Percentiles rank a stretch among this genome's conserved stretches.
Evolutionary conservation across 2,329 filamentous ascomycete species (phyloP).

Genomic region (Bipolaris cookei): DNA sequence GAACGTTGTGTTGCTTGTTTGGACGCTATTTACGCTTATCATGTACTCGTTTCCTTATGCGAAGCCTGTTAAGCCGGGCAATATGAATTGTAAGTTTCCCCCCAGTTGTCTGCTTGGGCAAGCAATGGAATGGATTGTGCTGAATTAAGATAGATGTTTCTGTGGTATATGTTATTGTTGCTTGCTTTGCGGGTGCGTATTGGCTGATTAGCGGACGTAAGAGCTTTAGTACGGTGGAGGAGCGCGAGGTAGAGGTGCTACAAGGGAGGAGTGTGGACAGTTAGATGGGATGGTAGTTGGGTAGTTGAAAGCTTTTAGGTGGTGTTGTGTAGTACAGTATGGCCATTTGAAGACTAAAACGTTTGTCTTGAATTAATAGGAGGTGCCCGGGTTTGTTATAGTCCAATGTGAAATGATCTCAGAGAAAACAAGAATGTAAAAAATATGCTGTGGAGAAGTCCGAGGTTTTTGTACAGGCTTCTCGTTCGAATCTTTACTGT

Average conservation of each 20-base stretch:
- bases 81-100: slow-evolving; percentile 38
- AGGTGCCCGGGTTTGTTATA: too few species aligned
- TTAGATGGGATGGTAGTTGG: too few species aligned
- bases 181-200: slow-evolving; percentile 36
- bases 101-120: neutral
- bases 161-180: slow-evolving; percentile 33
- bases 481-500: too few species aligned
- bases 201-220: slow-evolving; percentile 40
- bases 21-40: slow-evolving; percentile 59
- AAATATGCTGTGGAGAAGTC: too few species aligned
- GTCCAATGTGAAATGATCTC: too few species aligned
- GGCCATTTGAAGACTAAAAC: too few species aligned
- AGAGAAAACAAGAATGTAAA: too few species aligned
- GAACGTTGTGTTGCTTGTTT: slow-evolving; percentile 54
- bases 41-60: slow-evolving; percentile 53
- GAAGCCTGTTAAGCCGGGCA: slow-evolving; percentile 37
- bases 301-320: too few species aligned
- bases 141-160: slow-evolving; percentile 16
- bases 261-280: neutral
- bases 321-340: too few species aligned
- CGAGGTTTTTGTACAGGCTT: too few species aligned
- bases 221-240: slow-evolving; percentile 39
- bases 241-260: slow-evolving; percentile 34
- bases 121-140: slow-evolving; percentile 2
- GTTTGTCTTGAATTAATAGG: too few species aligned